Evolutionary conservation across 2,329 filamentous ascomycete genomes (phyloP).

Genomic region (Cadophora malorum): DNA sequence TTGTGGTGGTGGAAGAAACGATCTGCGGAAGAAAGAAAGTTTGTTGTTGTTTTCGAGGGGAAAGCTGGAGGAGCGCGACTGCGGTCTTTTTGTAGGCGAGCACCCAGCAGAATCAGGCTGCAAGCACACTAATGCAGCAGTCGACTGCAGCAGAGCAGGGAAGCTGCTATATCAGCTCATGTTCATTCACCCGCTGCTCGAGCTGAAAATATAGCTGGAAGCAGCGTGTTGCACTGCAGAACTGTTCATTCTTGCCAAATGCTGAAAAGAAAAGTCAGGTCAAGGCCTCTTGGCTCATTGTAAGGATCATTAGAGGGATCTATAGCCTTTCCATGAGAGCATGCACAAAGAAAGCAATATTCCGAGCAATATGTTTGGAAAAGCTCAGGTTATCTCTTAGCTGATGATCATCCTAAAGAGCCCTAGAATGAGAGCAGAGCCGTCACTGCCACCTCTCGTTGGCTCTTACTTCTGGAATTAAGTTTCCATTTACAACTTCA

Average conservation of each 20-base stretch:
- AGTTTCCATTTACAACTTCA: too few relatives aligned
- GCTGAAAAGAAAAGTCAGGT: background rate
- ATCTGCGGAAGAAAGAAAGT: background rate
- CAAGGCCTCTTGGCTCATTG: background rate
- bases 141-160: background rate
- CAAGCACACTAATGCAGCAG: background rate
- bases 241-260: background rate
- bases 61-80: background rate
- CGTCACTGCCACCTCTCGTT: too few relatives aligned
- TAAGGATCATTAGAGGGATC: too few relatives aligned
- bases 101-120: constrained; percentile 11
- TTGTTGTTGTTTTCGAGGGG: constrained; percentile 1
- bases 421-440: too few relatives aligned
- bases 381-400: too few relatives aligned
- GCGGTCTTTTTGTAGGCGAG: constrained; percentile 2
- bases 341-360: too few relatives aligned
- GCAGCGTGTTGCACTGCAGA: background rate
- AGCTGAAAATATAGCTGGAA: background rate
- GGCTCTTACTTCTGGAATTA: too few relatives aligned
- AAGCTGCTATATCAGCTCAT: background rate
- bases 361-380: too few relatives aligned
- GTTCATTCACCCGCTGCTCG: background rate
- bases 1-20: background rate
- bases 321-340: too few relatives aligned
- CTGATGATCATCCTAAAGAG: too few relatives aligned